Base-by-base conservation (phyloP, 2,329 filamentous ascomycete species). In the Phyllosticta citrichinensis region DNA sequence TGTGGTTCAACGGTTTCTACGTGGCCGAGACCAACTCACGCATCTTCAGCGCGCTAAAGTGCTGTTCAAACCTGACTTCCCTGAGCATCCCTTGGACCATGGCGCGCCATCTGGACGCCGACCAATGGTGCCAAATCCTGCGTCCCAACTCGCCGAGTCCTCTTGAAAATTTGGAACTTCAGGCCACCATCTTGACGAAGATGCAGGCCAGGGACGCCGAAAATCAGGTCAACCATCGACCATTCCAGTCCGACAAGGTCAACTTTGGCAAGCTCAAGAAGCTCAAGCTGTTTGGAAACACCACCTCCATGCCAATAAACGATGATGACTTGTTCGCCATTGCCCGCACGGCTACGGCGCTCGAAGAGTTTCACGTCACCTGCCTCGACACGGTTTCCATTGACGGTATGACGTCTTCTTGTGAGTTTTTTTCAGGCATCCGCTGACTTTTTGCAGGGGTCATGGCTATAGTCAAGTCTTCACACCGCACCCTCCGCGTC, bases 1-100 rank as follows among this genome's bases (percentile, higher is more conserved):
- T 82, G 66, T 82, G 79, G 79, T 81, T 82, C 68, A 77, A 81
- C 62, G 80, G 80, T 56, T 81, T 81, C 68, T 78, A 81, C 69
- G 76, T 75, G 6, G 73, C 76, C 55, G 75, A 81, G 64, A 81
- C 79, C 4, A 78, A 80, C 66, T 71, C 73, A 30, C 71, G 79
- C 63, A 77, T 82, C 57, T 78, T 81, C 62, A 71, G 75, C 17
- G 76, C 78, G 55, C 71, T 82, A 35, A 71, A 73, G 61, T 75
- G 74, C 65, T 82, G 79, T 69, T 69, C 67, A 50, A 76, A 77
- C 62, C 70, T 82, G 17, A 74, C 75, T 10, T 76, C 75, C 52
- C 69, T 81, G 24, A 80, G 77, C 30, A 71, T 82, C 17, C 80
- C 80, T 6, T 83, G 80, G 80, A 81, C 80, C 2, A 72, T 79